Evolutionary conservation across 2,329 filamentous ascomycete genomes (phyloP).

Genomic region (Neurospora crassa): DNA sequence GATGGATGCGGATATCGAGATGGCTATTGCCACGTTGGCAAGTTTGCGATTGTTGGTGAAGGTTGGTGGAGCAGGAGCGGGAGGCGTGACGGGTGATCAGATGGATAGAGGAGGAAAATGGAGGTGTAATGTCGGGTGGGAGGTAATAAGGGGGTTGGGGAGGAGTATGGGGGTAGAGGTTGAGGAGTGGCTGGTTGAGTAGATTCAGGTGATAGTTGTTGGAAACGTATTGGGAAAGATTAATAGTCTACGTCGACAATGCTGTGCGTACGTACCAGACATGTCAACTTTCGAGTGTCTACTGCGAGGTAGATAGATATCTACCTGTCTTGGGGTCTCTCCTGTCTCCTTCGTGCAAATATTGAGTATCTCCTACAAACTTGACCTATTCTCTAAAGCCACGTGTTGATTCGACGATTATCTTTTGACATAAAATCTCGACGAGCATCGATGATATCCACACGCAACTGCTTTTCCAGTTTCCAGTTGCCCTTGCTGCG

Average conservation of each 20-base stretch:
- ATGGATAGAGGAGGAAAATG: constrained; percentile 64
- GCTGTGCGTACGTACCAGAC: not conserved
- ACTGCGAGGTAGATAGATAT: not conserved
- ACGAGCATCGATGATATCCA: not conserved
- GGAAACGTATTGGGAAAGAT: not conserved
- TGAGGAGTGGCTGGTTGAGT: constrained; percentile 67
- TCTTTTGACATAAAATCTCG: not conserved
- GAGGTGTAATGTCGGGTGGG: constrained; percentile 73
- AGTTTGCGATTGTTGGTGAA: constrained; percentile 60
- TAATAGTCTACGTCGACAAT: not conserved
- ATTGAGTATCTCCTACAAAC: not conserved
- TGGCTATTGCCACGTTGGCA: constrained; percentile 62
- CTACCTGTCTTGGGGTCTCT: not conserved
- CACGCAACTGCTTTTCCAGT: not conserved
- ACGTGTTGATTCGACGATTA: no score
- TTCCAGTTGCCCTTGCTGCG: not conserved
- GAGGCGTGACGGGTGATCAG: constrained; percentile 38
- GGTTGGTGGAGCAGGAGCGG: constrained; percentile 38
- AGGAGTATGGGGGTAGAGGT: constrained; percentile 69
- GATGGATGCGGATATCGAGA: constrained; percentile 47
- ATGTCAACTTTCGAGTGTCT: not conserved
- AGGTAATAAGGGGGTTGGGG: constrained; percentile 60
- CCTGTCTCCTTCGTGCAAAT: not conserved
- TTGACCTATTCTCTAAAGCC: no score
- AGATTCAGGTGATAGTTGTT: constrained; percentile 6